Percentiles rank a stretch among this genome's conserved stretches.
Evolutionary conservation across 305 asterid genomes (phyloP).

Genomic region (Caryopteris hybrid): DNA sequence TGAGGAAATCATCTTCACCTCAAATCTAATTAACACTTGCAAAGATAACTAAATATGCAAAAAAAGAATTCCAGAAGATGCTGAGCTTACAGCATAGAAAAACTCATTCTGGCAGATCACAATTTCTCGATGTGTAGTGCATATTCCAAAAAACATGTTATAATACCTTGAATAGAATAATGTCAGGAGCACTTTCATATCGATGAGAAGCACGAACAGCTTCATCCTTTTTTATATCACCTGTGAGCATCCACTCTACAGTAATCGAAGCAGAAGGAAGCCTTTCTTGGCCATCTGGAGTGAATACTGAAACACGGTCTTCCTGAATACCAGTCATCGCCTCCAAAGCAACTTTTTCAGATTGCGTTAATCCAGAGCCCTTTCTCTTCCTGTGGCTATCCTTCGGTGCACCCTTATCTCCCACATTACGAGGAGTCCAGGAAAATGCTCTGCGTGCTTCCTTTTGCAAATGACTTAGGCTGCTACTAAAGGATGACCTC

Average conservation of each 20-base stretch:
- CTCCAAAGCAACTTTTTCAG: slow-evolving; percentile 92
- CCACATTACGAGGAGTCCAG: slow-evolving; percentile 86
- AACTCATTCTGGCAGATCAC: slow-evolving; percentile 3
- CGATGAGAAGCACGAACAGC: slow-evolving; percentile 91
- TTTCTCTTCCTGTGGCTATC: slow-evolving; percentile 91
- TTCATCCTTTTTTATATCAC: slow-evolving; percentile 79
- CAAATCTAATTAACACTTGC: neutral
- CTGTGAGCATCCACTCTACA: slow-evolving; percentile 98
- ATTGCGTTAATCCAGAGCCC: slow-evolving; percentile 77
- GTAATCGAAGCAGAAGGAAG: slow-evolving; percentile 83
- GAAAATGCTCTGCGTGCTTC: slow-evolving; percentile 99
- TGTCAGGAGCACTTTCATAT: slow-evolving; percentile 95
- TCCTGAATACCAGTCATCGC: slow-evolving; percentile 94
- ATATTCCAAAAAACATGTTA: slow-evolving; percentile 4
- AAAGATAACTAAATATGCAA: slow-evolving; percentile 4
- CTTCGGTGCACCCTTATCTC: slow-evolving; percentile 72
- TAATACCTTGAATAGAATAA: slow-evolving; percentile 83
- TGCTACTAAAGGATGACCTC: slow-evolving; percentile 75
- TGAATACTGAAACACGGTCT: slow-evolving; percentile 70
- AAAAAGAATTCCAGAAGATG: neutral
- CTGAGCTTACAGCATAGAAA: slow-evolving; percentile 8
- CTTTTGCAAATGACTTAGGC: slow-evolving; percentile 89
- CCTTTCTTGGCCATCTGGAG: slow-evolving; percentile 94
- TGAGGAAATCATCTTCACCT: slow-evolving; percentile 13
- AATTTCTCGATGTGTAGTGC: neutral